Evolutionary conservation across 2,329 filamentous ascomycete genomes (phyloP), one percentile per base, ranked within the genome.

Genomic region (Hymenoscyphus fraxineus): DNA sequence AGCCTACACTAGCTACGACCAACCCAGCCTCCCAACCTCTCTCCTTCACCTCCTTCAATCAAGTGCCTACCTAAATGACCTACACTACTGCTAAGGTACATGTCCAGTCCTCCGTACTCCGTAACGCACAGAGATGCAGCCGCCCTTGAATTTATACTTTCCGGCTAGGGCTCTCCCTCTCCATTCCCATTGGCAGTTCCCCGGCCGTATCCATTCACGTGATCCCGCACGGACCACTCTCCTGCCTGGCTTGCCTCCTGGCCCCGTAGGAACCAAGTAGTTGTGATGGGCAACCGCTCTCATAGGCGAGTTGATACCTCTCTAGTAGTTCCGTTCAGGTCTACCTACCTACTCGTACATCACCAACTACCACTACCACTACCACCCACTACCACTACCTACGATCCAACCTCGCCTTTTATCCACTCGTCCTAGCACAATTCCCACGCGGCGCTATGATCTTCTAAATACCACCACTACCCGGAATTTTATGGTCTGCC

Each of bases 401-500:
- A 35, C 35, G 6, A 7, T 35, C 5, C 35, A 35, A 35, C 35
- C 35, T 35, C 35, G 35, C 10, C 19, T 54, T 54, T 27, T 54
- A 54, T 54, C 47, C 13, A 5, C 47, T 12, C 22, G 19, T 27
- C 19, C 47, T 54, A n/a, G n/a, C 19, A 51, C 44, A 51, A 22
- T 10, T 22, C 19, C 19, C 44, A 51, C 44, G 19, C 44, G 19
- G 19, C 47, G 47, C 47, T 12, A 54, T 54, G 47, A 27, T 54
- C 47, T 54, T 54, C 47, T 54, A 27, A 54, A 54, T 22, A 27
- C 19, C 47, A 22, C 19, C 47, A 27, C 47, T 19, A 15, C 19
- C 22, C 19, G 5, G 19, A 12, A 27, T 54, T 54, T 54, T 54
- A 65, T 54, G 60, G 56, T 65, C 35, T 56, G 31, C n/a, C 44